A percentile compares a stretch with the other conserved stretches of the same genome.
Evolutionary conservation across 331 rosid species (phyloP).

Genomic region (Pyracantha coccinea): DNA sequence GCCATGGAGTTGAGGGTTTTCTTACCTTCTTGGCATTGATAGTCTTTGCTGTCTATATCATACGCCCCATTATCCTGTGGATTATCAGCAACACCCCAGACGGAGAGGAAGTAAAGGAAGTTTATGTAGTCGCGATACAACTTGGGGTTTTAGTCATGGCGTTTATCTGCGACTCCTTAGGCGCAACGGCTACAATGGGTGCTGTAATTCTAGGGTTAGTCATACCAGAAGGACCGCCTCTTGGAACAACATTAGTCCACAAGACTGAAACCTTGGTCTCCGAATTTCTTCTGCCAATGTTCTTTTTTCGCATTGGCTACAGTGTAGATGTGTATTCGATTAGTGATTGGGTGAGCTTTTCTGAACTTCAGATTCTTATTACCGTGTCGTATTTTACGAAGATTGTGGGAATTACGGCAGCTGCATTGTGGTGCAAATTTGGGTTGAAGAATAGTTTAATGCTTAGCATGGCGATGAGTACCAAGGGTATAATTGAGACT

Average conservation of each 20-base stretch:
- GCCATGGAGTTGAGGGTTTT: not conserved
- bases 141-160: slow-evolving; percentile 28
- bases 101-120: slow-evolving; percentile 49
- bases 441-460: slow-evolving; percentile 49
- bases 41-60: not conserved
- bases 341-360: slow-evolving; percentile 33
- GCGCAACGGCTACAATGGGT: slow-evolving; percentile 26
- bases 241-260: slow-evolving; percentile 61
- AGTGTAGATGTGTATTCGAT: slow-evolving; percentile 43
- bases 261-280: slow-evolving; percentile 53
- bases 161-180: slow-evolving; percentile 46
- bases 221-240: slow-evolving; percentile 68
- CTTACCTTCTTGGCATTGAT: not conserved
- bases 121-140: slow-evolving; percentile 34
- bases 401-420: slow-evolving; percentile 35
- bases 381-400: slow-evolving; percentile 30
- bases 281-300: slow-evolving; percentile 33
- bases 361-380: slow-evolving; percentile 26
- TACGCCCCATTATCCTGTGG: slow-evolving; percentile 20
- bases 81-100: slow-evolving; percentile 22
- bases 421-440: slow-evolving; percentile 51
- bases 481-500: slow-evolving; percentile 57
- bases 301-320: slow-evolving; percentile 34
- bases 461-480: slow-evolving; percentile 53
- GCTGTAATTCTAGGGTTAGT: slow-evolving; percentile 51